A percentile compares a stretch with the other conserved stretches of the same genome.
These are phyloP conservation scores for Puccinia novopanici DNA, from an alignment of 1,284 basidiomycete species.

Conservation along the genomic window DNA sequence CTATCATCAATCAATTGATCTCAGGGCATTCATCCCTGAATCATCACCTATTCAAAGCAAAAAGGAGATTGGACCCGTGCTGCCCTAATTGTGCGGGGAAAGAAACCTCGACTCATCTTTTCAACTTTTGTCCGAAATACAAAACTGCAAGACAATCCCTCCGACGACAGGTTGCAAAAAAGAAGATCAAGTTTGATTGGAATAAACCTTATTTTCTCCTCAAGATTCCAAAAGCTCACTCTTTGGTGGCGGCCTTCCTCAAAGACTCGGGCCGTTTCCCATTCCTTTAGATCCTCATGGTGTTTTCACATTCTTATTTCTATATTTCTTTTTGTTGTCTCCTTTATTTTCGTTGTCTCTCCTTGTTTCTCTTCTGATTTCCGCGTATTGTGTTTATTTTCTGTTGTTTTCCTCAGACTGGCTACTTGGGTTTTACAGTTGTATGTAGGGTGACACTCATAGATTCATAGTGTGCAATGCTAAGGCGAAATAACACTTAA, in stretches of 20 bases:
- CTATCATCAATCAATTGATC: no score
- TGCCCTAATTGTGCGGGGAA: background rate
- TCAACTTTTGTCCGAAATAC: background rate
- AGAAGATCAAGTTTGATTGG: background rate
- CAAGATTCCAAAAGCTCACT: background rate
- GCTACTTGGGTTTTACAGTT: background rate
- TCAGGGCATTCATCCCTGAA: no score
- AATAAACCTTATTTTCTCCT: background rate
- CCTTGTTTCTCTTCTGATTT: background rate
- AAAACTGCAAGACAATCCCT: background rate
- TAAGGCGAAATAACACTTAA: background rate
- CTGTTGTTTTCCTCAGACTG: background rate
- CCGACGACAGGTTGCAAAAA: no score
- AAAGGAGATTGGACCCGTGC: background rate
- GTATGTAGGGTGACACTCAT: background rate
- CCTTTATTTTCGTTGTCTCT: background rate
- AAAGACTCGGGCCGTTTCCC: background rate
- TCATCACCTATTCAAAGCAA: background rate
- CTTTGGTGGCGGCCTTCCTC: background rate
- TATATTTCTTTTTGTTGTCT: background rate
- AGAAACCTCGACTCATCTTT: background rate
- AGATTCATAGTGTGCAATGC: constrained; percentile 14
- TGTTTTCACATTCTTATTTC: background rate
- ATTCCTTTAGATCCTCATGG: background rate
- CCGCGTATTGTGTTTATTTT: background rate